These are phyloP conservation scores for Eruca vesicaria DNA, from an alignment of 441 rosid genomes.

Conservation along the genomic window DNA sequence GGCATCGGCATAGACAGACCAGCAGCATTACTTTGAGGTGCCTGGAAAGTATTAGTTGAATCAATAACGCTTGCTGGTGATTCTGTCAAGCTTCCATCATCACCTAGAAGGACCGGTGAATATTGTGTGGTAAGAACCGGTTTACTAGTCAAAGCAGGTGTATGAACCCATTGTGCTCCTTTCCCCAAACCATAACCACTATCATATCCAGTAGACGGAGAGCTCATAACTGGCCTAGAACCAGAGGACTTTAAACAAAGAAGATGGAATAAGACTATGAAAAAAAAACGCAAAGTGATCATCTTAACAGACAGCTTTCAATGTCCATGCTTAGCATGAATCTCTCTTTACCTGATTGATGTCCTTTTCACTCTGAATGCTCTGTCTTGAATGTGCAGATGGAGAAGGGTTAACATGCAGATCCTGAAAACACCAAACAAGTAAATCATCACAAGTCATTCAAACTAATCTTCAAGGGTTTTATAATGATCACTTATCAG, in stretches of 20 bases:
- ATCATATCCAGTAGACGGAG: conserved; percentile 33
- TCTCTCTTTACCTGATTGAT: conserved; percentile 44
- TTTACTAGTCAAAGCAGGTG: conserved; percentile 45
- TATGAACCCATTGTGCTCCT: conserved; percentile 37
- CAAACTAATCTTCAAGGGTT: background rate
- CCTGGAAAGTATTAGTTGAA: background rate
- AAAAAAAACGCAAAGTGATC: background rate
- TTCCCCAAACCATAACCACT: conserved; percentile 34
- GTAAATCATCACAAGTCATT: background rate
- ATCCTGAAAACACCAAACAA: conserved; percentile 43
- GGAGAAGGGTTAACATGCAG: conserved; percentile 54
- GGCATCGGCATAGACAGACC: conserved; percentile 35
- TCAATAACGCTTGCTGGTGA: conserved; percentile 28
- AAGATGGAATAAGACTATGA: background rate
- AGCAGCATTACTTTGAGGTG: conserved; percentile 30
- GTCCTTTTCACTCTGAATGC: conserved; percentile 39
- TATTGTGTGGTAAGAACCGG: conserved; percentile 29
- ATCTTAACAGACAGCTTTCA: background rate
- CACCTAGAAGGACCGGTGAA: conserved; percentile 7
- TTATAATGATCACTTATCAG: background rate
- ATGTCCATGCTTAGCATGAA: background rate
- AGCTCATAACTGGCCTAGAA: conserved; percentile 19
- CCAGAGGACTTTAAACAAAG: conserved; percentile 34
- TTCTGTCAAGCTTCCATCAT: conserved; percentile 15
- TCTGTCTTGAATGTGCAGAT: conserved; percentile 38